Conservation (phyloP, 2,329 filamentous ascomycete genomes). For the Calycina marina region DNA sequence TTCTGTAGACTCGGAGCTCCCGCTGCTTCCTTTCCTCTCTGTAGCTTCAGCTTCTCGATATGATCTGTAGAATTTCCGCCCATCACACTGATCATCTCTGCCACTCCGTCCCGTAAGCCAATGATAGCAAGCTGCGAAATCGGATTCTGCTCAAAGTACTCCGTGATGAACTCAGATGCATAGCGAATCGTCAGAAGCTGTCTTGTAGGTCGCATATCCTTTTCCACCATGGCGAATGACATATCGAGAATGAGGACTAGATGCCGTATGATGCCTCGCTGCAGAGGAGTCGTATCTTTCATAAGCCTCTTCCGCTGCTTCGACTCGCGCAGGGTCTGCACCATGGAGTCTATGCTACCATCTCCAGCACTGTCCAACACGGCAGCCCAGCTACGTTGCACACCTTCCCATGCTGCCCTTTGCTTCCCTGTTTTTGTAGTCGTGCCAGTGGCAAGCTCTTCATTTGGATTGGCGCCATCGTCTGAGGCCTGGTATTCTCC, state of each 20-base stretch:
- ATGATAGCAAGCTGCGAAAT: conserved; percentile 90
- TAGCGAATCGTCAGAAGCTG: conserved; percentile 73
- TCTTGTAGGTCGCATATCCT: conserved; percentile 80
- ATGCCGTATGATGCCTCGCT: conserved; percentile 96
- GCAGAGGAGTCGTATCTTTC: conserved; percentile 86
- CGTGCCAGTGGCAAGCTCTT: conserved; percentile 13
- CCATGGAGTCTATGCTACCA: conserved; percentile 55
- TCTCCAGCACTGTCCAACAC: conserved; percentile 73
- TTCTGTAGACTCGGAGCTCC: conserved; percentile 81
- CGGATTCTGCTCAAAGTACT: conserved; percentile 97
- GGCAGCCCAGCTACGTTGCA: conserved; percentile 55
- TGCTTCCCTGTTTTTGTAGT: conserved; percentile 21
- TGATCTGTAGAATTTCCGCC: conserved; percentile 85
- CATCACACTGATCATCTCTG: conserved; percentile 74
- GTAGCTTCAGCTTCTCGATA: conserved; percentile 55
- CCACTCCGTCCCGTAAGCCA: conserved; percentile 85
- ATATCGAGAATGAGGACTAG: conserved; percentile 83
- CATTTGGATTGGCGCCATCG: conserved; percentile 37
- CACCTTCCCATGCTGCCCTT: conserved; percentile 50
- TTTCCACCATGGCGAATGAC: conserved; percentile 86
- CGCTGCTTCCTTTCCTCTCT: conserved; percentile 53
- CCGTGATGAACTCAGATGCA: conserved; percentile 73
- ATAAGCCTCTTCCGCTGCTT: conserved; percentile 68
- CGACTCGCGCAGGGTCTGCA: conserved; percentile 65
- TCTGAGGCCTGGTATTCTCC: conserved; percentile 55